Base-by-base conservation (phyloP, 192 early-diverging fungal genomes). In the Dissophora ornata region DNA sequence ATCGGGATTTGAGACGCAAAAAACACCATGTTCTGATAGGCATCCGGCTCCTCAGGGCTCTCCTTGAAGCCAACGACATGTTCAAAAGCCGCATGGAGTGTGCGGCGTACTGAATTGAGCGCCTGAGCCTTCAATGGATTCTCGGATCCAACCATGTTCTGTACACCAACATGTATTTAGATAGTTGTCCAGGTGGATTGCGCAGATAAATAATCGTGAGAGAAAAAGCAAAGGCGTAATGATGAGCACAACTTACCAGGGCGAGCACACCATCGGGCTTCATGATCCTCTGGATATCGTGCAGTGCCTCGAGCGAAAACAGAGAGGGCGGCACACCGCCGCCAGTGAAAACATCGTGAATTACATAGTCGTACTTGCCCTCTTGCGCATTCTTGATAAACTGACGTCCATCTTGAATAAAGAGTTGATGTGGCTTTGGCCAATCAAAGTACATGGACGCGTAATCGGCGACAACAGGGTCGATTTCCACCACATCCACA, bases 331-430 rank as follows among this genome's bases (percentile, higher is more conserved):
- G 90, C 4, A 96, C 90, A 3, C 87, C 85, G 0, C 96, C 96
- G 44, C 95, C 95, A 0, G 94, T 94, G 70, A 97, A 97, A n/a
- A 97, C 93, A 79, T 97, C 96, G 70, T 96, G 96, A 15, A 95
- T 77, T 28, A 97, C 81, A 75, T 89, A 95, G 71, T 96, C 93
- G 78, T 96, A 97, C 30, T 71, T 79, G 38, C 52, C 49, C 0
- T 62, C 34, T 6, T 53, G 66, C 0, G 85, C 85, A 18, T 81
- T 75, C 57, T 94, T 86, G 22, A 97, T 80, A 62, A 91, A 94
- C 29, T 64, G 64, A 18, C 96, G 84, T 2, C 93, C 96, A 81
- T 95, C 94, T 49, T 82, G 85, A 49, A 95, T 78, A 67, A 88
- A 80, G 53, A 90, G 83, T 10, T 70, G 66, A 55, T 88, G 80